Evolutionary conservation across 1,284 basidiomycete species (phyloP).

Genomic region (Sanghuangporus weigelae): DNA sequence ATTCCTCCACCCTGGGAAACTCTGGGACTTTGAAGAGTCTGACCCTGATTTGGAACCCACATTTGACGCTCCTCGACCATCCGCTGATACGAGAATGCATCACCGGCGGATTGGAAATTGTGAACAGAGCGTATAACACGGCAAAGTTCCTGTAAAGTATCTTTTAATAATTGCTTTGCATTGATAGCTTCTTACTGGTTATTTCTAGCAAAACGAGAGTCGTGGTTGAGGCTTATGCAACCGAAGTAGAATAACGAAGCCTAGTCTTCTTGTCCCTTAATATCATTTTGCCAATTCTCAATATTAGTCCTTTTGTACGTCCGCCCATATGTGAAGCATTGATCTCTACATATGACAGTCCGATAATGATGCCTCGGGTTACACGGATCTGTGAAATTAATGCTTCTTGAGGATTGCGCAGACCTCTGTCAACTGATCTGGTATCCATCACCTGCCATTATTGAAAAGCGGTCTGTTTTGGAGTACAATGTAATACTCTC

Average conservation of each 20-base stretch:
- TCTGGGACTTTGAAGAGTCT: constrained; percentile 1
- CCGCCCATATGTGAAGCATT: too few species aligned
- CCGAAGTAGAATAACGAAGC: background rate
- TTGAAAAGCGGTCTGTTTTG: too few species aligned
- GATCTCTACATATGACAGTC: too few species aligned
- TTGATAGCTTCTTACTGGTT: background rate
- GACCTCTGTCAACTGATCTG: too few species aligned
- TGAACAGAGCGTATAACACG: background rate
- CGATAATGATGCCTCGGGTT: too few species aligned
- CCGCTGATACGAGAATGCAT: constrained; percentile 1
- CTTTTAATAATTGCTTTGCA: background rate
- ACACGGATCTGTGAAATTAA: too few species aligned
- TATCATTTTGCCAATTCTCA: too few species aligned
- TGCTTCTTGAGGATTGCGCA: too few species aligned
- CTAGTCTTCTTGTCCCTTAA: too few species aligned
- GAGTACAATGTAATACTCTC: too few species aligned
- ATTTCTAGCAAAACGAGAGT: background rate
- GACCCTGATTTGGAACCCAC: constrained; percentile 5
- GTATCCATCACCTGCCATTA: too few species aligned
- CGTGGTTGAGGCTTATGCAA: background rate
- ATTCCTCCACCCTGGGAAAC: background rate
- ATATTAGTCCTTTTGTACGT: too few species aligned
- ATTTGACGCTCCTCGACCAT: constrained; percentile 3
- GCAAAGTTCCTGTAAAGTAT: background rate
- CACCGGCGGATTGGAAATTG: background rate